Conservation (phyloP, 768 basidiomycete species). For the Termitomyces sp. region DNA sequence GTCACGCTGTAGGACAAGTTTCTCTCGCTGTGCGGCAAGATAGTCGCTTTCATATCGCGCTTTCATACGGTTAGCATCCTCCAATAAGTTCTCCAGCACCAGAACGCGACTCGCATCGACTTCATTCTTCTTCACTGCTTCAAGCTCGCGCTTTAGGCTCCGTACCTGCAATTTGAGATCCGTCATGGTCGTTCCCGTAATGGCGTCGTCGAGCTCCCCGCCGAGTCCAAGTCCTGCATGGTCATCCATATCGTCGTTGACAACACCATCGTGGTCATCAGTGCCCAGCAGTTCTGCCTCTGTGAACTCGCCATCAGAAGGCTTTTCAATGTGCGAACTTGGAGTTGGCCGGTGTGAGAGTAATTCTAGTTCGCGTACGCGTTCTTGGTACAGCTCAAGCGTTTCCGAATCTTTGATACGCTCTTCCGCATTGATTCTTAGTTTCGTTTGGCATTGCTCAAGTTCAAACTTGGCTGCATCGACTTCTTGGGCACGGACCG, state of each 20-base stretch:
- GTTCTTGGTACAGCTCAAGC: conserved; percentile 85
- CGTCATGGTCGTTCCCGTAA: conserved; percentile 83
- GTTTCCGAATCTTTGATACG: conserved; percentile 78
- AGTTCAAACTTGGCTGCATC: conserved; percentile 72
- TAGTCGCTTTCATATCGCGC: conserved; percentile 86
- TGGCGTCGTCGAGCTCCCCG: conserved; percentile 83
- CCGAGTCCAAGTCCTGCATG: conserved; percentile 60
- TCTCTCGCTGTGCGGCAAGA: conserved; percentile 76
- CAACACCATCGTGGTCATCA: background rate
- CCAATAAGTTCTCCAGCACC: conserved; percentile 87
- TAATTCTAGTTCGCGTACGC: conserved; percentile 83
- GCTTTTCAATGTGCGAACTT: conserved; percentile 16
- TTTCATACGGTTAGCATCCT: conserved; percentile 90
- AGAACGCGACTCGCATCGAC: conserved; percentile 71
- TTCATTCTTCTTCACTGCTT: conserved; percentile 66
- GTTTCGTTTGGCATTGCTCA: conserved; percentile 65
- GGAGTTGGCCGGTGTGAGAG: conserved; percentile 44
- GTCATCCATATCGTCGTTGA: conserved; percentile 26
- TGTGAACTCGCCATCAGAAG: conserved; percentile 15
- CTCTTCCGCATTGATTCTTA: conserved; percentile 66
- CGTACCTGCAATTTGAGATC: conserved; percentile 87
- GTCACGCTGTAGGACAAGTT: conserved; percentile 71
- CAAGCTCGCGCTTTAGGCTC: conserved; percentile 76
- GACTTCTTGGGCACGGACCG: conserved; percentile 62
- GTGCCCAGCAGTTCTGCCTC: conserved; percentile 28